phyloP scores from a whole-genome alignment of 257 asterid species.

The Osmanthus fragrans region DNA sequence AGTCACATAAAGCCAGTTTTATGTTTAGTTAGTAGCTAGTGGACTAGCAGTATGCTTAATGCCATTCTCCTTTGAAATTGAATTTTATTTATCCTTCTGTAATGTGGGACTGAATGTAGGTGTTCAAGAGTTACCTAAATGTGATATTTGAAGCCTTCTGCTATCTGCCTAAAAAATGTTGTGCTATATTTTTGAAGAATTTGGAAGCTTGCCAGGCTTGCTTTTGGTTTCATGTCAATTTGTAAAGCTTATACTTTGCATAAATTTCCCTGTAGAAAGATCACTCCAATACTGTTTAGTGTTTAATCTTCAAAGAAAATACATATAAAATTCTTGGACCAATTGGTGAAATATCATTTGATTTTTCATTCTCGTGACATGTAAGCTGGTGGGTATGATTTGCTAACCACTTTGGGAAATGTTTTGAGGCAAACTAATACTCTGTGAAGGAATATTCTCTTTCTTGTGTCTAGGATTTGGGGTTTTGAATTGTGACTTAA shows the following conservation, averaged over 20 bases:
- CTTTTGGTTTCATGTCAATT: background rate
- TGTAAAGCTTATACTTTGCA: background rate
- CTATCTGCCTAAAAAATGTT: background rate
- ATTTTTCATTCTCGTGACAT: background rate
- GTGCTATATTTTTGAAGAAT: background rate
- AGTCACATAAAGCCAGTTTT: background rate
- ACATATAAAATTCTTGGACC: background rate
- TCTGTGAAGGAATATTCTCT: background rate
- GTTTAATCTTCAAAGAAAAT: background rate
- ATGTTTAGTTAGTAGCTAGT: too few relatives aligned
- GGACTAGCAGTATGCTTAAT: background rate
- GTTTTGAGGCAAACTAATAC: background rate
- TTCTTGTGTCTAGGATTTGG: background rate
- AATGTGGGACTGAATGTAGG: background rate
- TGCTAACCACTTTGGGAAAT: background rate
- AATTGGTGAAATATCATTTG: background rate
- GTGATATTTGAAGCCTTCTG: background rate
- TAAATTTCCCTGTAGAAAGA: background rate
- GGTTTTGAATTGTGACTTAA: background rate
- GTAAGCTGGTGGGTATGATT: background rate
- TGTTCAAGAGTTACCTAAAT: background rate
- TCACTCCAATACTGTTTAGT: background rate
- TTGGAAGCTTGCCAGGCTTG: background rate
- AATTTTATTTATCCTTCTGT: too few relatives aligned
- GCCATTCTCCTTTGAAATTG: background rate